Percentiles rank a stretch among this genome's conserved stretches.
Evolutionary conservation across 345 rosid species (phyloP).

Genomic region (Linum trigynum): DNA sequence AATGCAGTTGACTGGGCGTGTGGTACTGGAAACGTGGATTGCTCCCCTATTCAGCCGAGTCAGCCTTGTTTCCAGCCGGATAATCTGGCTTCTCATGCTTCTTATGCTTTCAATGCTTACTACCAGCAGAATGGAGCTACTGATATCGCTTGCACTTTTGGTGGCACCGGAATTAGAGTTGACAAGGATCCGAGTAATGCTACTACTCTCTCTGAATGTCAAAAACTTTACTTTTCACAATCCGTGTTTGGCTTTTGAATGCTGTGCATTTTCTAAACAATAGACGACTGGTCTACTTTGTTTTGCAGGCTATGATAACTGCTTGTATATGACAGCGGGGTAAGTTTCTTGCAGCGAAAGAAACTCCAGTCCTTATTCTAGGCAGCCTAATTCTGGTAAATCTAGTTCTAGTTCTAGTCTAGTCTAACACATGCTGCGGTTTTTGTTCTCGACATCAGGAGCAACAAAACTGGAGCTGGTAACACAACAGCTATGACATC

Average conservation of each 20-base stretch:
- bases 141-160: slow-evolving; percentile 79
- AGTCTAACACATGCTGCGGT: background rate
- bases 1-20: slow-evolving; percentile 91
- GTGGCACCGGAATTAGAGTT: slow-evolving; percentile 74
- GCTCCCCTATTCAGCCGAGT: slow-evolving; percentile 88
- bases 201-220: no score
- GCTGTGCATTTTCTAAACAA: background rate
- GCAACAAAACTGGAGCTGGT: background rate
- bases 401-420: no score
- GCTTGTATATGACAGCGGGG: slow-evolving; percentile 14
- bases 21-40: slow-evolving; percentile 86
- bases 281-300: background rate
- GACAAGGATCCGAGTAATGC: slow-evolving; percentile 80
- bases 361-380: background rate
- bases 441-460: background rate
- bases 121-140: slow-evolving; percentile 82
- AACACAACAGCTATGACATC: background rate
- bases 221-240: no score
- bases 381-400: background rate
- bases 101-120: slow-evolving; percentile 76
- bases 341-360: background rate
- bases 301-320: slow-evolving; percentile 15
- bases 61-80: slow-evolving; percentile 96
- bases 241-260: no score
- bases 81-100: slow-evolving; percentile 81